Percentiles rank a stretch among this genome's conserved stretches.
These are phyloP conservation scores for Durio zibethinus DNA, from an alignment of 345 rosid genomes.

Conservation along the genomic window DNA sequence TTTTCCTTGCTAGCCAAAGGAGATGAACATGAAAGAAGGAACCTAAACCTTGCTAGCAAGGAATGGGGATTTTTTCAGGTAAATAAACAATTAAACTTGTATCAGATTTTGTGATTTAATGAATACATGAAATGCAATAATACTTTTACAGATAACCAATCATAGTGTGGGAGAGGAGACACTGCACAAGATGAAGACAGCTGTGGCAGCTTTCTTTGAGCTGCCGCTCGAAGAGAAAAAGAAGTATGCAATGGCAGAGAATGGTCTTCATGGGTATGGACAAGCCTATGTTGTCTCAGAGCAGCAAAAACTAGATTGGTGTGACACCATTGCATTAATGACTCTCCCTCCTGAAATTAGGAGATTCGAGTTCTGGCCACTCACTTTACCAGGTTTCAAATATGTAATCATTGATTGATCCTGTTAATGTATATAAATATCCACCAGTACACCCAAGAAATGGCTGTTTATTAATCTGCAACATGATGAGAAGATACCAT, in stretches of 20 bases:
- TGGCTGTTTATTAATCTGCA: no score
- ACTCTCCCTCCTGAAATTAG: background rate
- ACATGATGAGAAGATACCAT: no score
- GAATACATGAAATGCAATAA: background rate
- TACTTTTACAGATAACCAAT: background rate
- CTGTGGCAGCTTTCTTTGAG: constrained; percentile 2
- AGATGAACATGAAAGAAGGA: constrained; percentile 20
- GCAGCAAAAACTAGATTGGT: background rate
- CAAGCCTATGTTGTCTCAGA: background rate
- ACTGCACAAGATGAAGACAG: background rate
- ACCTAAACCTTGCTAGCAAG: constrained; percentile 28
- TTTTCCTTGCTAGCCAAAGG: constrained; percentile 25
- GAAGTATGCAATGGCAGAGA: background rate
- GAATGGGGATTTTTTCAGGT: constrained; percentile 35
- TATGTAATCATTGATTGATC: background rate
- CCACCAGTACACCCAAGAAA: no score
- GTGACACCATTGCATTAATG: background rate
- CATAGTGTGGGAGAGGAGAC: background rate
- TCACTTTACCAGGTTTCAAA: background rate
- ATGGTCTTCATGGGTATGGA: background rate
- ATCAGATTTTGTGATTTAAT: background rate
- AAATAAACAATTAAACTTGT: background rate
- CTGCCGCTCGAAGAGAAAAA: background rate
- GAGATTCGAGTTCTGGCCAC: background rate
- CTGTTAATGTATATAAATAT: background rate